Evolutionary conservation across 345 rosid species (phyloP), one percentile per base, ranked within the genome.

Genomic region (Eutrema heterophyllum): DNA sequence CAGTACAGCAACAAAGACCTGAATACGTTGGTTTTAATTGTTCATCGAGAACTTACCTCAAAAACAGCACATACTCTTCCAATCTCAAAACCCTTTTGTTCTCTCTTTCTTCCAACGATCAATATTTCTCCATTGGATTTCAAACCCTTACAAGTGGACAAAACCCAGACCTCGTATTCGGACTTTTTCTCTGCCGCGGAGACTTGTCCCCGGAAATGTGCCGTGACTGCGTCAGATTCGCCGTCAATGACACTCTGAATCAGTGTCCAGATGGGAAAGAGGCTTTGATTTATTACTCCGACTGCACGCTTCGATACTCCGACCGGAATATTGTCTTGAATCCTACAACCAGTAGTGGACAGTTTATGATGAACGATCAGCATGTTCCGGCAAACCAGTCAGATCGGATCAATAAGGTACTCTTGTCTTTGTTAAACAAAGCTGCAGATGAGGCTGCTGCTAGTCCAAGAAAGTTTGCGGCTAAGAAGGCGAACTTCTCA

Each of bases 71-170:
- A 24, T 84, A 61, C 64, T 48, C 54, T 0, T 6, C 35, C 46
- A 87, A 83, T 62, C 85, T 84, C n/a, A 64, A 39, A n/a, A 41
- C n/a, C 39, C 65, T 69, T 79, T 81, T 52, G 60, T 74, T 10
- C 44, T 65, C 48, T 70, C 81, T 61, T 46, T 85, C 35, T 3
- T 8, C 41, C 54, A 44, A 78, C 35, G 43, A 56, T 39, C 43
- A 46, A 53, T 11, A 27, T 4, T 54, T 51, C 33, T 43, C 60
- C 5, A 39, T 6, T 4, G 83, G 82, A 32, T 86, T 81, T 4
- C 5, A 35, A 10, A 21, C 46, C 45, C 18, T 26, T 2, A 13
- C 3, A 1, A 14, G 10, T 2, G 87, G 87, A 4, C 11, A 53
- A 5, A 48, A 5, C n/a, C 54, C 72, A 1, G 58, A 80, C 45